Evolutionary conservation across 75 land plant genomes (phyloP).

Genomic region (Chamaecyparis obtusa): DNA sequence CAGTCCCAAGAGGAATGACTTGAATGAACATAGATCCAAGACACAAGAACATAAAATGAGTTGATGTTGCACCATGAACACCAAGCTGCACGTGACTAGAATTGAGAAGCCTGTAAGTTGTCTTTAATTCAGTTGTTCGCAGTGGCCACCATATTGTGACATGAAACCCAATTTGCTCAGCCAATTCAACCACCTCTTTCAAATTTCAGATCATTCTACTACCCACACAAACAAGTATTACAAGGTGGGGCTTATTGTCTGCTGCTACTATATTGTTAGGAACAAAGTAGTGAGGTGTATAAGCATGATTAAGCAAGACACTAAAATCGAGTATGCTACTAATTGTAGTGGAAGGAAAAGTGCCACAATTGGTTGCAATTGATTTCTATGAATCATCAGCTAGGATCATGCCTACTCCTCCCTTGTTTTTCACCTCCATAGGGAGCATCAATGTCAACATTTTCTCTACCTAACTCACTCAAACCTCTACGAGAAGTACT

Average conservation of each 20-base stretch:
- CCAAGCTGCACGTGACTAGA: slow-evolving; percentile 61
- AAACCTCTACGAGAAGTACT: too few species aligned
- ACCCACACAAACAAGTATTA: slow-evolving; percentile 52
- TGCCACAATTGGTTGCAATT: too few species aligned
- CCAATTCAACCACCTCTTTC: slow-evolving; percentile 47
- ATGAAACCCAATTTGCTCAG: slow-evolving; percentile 51
- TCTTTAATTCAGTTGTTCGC: too few species aligned
- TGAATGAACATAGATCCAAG: too few species aligned
- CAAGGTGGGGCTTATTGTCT: too few species aligned
- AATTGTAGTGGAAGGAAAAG: too few species aligned
- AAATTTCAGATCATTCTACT: slow-evolving; percentile 66
- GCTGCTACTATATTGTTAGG: slow-evolving; percentile 6
- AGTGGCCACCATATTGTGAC: slow-evolving; percentile 56
- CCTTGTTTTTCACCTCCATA: too few species aligned
- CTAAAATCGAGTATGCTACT: slow-evolving; percentile 65
- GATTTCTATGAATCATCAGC: too few species aligned
- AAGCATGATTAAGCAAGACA: slow-evolving; percentile 52
- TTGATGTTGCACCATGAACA: slow-evolving; percentile 95
- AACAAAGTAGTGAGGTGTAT: slow-evolving; percentile 22
- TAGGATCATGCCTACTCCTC: too few species aligned
- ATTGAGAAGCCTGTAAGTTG: slow-evolving; percentile 50
- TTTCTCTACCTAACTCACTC: too few species aligned
- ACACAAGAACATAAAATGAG: slow-evolving; percentile 82
- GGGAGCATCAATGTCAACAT: too few species aligned
- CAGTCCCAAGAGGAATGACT: too few species aligned